Base-by-base conservation (phyloP, 2,329 filamentous ascomycete species). In the Aspergillus pseudonomiae region DNA sequence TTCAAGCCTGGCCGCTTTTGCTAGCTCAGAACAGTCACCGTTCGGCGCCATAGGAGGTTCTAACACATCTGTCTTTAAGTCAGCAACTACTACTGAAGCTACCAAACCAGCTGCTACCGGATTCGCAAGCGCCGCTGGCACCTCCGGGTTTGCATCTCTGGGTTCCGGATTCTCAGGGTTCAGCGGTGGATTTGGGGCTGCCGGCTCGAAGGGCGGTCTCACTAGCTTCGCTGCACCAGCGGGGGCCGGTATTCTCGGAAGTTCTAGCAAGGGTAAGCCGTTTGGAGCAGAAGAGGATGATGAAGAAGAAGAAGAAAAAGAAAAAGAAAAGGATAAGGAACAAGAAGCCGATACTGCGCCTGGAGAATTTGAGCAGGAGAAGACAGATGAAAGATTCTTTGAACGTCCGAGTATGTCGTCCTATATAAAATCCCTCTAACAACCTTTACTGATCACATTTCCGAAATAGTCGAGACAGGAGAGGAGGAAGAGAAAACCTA, bases 401-500 rank as follows among this genome's bases (percentile, higher is more conserved):
- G 76, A 77, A 63, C 89, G 93, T 71, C 89, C 90, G 75, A 85
- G 92, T 94, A 82, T 79, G 87, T 78, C 50, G 46, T 39, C 19
- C 4, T 55, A 48, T 34, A 24, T 36, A 19, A 12, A 54, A 3
- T 36, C n/a, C 10, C n/a, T n/a, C n/a, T 39, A 32, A n/a, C 4
- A 32, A 21, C 6, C 16, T 19, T 32, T n/a, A n/a, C 52, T 55
- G 9, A 55, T 11, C n/a, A 55, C 24, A 52, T 32, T 32, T 6
- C 7, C 57, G 2, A 12, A 46, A 60, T 70, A 94, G 86, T 94
- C 48, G 91, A 96, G 75, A 94, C 95, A 58, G 94, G 94, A 61
- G 94, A 98, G 79, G 89, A 93, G 71, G 88, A 88, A 56, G 94
- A 98, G 76, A 84, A 84, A 24, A 94, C 91, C 1, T 80, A 92